phyloP scores from a whole-genome alignment of 2,329 filamentous ascomycete genomes.

The Volutella citrinella region DNA sequence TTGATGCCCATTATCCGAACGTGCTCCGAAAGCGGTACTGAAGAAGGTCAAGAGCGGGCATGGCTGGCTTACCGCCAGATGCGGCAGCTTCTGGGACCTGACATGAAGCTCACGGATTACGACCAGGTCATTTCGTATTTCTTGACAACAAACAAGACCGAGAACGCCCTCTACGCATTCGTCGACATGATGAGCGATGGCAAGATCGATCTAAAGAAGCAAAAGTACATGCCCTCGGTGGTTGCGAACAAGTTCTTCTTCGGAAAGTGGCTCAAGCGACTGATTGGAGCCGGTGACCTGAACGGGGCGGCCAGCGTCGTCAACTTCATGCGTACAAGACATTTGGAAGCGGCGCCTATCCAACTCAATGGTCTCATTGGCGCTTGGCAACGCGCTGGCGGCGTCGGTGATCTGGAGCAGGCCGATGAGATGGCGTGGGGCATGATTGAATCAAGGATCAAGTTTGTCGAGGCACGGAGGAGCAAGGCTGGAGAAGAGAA shows the following conservation, averaged over 20 bases:
- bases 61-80: constrained; percentile 67
- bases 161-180: constrained; percentile 72
- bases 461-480: constrained; percentile 54
- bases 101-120: constrained; percentile 71
- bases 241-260: constrained; percentile 77
- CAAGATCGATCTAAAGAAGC: constrained; percentile 45
- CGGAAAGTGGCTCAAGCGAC: constrained; percentile 82
- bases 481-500: too few species aligned
- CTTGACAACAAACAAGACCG: constrained; percentile 60
- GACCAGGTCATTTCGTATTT: constrained; percentile 72
- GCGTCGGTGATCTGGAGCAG: constrained; percentile 49
- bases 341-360: constrained; percentile 65
- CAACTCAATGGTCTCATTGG: constrained; percentile 82
- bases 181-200: constrained; percentile 83
- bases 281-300: constrained; percentile 70
- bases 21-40: constrained; percentile 52
- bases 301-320: constrained; percentile 71
- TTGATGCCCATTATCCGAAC: constrained; percentile 68
- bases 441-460: constrained; percentile 70
- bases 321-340: constrained; percentile 69
- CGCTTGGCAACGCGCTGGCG: constrained; percentile 68
- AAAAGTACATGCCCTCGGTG: constrained; percentile 43
- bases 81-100: constrained; percentile 54
- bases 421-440: constrained; percentile 71
- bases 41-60: constrained; percentile 50